Conservation (phyloP, 495 filamentous ascomycete species). For the Penicillium paradoxum region DNA sequence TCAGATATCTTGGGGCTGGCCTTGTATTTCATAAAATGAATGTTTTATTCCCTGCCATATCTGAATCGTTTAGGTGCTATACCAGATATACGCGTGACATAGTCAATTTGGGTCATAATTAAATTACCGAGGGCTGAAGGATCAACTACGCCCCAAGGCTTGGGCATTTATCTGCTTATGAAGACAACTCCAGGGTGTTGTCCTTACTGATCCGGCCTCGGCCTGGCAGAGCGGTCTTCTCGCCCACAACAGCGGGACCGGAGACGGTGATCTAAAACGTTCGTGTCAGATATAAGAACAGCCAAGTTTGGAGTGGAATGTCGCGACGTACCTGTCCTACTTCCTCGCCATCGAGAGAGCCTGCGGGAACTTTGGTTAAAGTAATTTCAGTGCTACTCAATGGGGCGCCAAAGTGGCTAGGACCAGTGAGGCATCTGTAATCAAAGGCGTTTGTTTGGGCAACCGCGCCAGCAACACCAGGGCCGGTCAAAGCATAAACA, state of each 20-base stretch:
- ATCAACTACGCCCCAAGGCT: not conserved
- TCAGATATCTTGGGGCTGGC: constrained; percentile 19
- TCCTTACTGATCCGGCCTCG: constrained; percentile 37
- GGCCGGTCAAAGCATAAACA: constrained; percentile 77
- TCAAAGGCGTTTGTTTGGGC: constrained; percentile 82
- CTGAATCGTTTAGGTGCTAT: constrained; percentile 1
- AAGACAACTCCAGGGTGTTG: constrained; percentile 36
- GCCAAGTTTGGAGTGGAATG: not conserved
- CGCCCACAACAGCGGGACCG: constrained; percentile 38
- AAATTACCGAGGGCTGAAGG: not conserved
- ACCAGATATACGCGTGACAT: constrained; percentile 1
- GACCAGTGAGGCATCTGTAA: constrained; percentile 58
- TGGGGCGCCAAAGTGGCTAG: constrained; percentile 77
- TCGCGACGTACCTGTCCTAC: constrained; percentile 58
- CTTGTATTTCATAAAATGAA: constrained; percentile 21
- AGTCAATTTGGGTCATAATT: not conserved
- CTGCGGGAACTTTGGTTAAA: constrained; percentile 55
- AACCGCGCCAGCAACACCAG: constrained; percentile 78
- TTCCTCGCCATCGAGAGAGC: constrained; percentile 46
- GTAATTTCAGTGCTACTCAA: constrained; percentile 74
- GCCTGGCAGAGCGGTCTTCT: constrained; percentile 23
- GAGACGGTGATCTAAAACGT: constrained; percentile 32
- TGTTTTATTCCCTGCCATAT: not conserved
- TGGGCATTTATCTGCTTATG: not conserved
- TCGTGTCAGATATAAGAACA: not conserved